Conservation (phyloP, 805 yeast species). For the Starmerella vitae region DNA sequence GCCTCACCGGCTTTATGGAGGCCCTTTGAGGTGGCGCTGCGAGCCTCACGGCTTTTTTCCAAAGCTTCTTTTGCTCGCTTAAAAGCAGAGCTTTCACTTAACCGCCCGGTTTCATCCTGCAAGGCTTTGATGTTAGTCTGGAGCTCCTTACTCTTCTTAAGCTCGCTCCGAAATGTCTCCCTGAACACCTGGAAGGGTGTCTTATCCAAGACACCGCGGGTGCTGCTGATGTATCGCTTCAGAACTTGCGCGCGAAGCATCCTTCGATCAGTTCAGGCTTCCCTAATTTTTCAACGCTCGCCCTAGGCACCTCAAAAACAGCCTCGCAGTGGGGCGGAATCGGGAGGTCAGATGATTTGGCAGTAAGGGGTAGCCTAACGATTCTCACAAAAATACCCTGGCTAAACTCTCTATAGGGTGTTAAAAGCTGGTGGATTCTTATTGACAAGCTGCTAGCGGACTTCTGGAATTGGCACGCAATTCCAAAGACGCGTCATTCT, state of each 20-base stretch:
- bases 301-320: no score
- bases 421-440: no score
- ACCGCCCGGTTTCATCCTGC: constrained; percentile 88
- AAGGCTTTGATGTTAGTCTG: constrained; percentile 87
- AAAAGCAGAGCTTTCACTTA: constrained; percentile 89
- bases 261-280: no score
- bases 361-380: no score
- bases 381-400: no score
- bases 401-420: no score
- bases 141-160: constrained; percentile 78
- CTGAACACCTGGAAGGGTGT: constrained; percentile 79
- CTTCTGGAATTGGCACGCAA: no score
- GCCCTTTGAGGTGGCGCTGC: constrained; percentile 56
- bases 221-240: constrained; percentile 10
- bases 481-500: no score
- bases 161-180: constrained; percentile 81
- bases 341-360: no score
- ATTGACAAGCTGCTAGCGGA: no score
- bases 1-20: constrained; percentile 84
- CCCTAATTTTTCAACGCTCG: no score
- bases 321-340: no score
- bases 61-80: constrained; percentile 87
- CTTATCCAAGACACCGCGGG: constrained; percentile 15
- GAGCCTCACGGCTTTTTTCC: constrained; percentile 62
- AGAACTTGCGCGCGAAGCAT: constrained; percentile 13